Conservation (phyloP, 2,329 filamentous ascomycete genomes). For the Fusarium sp. region DNA sequence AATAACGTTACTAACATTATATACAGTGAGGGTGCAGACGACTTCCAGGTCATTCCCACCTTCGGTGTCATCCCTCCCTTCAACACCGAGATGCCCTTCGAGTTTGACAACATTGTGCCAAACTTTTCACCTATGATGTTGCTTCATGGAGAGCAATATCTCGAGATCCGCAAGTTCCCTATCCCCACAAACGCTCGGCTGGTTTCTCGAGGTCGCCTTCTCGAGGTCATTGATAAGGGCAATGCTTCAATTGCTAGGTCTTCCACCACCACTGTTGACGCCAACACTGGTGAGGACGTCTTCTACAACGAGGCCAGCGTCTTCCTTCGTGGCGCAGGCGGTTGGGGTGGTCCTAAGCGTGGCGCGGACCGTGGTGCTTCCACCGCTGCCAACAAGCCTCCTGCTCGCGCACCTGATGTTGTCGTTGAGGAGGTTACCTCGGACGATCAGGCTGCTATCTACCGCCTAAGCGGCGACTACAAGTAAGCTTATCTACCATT, state of each 20-base stretch:
- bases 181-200: constrained; percentile 87
- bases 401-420: constrained; percentile 80
- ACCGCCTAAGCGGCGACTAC: constrained; percentile 92
- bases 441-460: constrained; percentile 92
- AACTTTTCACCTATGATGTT: constrained; percentile 99
- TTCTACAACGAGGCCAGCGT: constrained; percentile 98
- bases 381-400: constrained; percentile 83
- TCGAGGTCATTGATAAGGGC: constrained; percentile 98
- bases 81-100: constrained; percentile 83
- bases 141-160: constrained; percentile 97
- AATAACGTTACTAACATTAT: too few species aligned
- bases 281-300: constrained; percentile 85
- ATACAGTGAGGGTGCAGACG: constrained; percentile 78
- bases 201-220: constrained; percentile 80
- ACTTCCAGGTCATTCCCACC: constrained; percentile 95
- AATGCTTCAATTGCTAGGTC: constrained; percentile 85
- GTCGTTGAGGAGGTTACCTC: constrained; percentile 88
- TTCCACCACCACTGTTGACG: constrained; percentile 86
- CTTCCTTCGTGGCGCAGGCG: constrained; percentile 91
- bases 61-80: constrained; percentile 97
- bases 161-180: constrained; percentile 92
- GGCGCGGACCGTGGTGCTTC: constrained; percentile 81
- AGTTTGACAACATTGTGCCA: constrained; percentile 84
- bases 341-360: constrained; percentile 88
- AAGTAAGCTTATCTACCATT: constrained; percentile 66